Percentiles rank a stretch among this genome's conserved stretches.
phyloP scores from a whole-genome alignment of 495 filamentous ascomycete species.

The Zalerion maritima region DNA sequence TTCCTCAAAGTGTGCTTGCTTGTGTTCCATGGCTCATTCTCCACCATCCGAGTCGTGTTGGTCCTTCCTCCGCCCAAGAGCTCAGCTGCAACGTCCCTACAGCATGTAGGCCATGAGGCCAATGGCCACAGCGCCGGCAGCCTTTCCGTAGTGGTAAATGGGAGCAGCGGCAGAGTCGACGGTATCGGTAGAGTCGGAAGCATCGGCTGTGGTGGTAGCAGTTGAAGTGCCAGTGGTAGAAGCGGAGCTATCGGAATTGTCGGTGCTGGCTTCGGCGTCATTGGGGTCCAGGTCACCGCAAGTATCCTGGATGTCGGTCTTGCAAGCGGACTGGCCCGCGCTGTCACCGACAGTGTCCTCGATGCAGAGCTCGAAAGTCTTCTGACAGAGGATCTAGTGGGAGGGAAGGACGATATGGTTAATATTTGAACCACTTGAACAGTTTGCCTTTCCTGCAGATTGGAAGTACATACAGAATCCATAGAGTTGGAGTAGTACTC shows the following conservation, averaged over 20 bases:
- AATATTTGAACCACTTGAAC: background rate
- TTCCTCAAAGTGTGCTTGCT: too few relatives aligned
- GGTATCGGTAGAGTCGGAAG: slow-evolving; percentile 2
- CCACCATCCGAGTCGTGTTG: too few relatives aligned
- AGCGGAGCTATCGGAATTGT: background rate
- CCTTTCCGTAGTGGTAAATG: slow-evolving; percentile 15
- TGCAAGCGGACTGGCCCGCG: slow-evolving; percentile 17
- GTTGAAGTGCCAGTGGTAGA: slow-evolving; percentile 2
- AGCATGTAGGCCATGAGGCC: slow-evolving; percentile 22
- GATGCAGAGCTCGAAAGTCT: slow-evolving; percentile 18
- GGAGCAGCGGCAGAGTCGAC: slow-evolving; percentile 7
- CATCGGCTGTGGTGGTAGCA: slow-evolving; percentile 4
- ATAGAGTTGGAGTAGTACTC: slow-evolving; percentile 23
- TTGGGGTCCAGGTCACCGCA: slow-evolving; percentile 20
- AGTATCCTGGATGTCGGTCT: slow-evolving; percentile 15
- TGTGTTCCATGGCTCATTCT: too few relatives aligned
- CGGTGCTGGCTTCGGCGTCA: slow-evolving; percentile 10
- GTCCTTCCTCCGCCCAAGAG: too few relatives aligned
- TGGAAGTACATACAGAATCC: slow-evolving; percentile 14
- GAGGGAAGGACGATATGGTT: background rate
- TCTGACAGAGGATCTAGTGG: slow-evolving; percentile 17
- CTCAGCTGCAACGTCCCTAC: too few relatives aligned
- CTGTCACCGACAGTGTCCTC: slow-evolving; percentile 10
- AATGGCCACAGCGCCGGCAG: slow-evolving; percentile 15
- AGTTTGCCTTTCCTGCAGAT: background rate